A percentile compares a stretch with the other conserved stretches of the same genome.
These are phyloP conservation scores for Primulina eburnea DNA, from an alignment of 257 asterid species.

Conservation along the genomic window DNA sequence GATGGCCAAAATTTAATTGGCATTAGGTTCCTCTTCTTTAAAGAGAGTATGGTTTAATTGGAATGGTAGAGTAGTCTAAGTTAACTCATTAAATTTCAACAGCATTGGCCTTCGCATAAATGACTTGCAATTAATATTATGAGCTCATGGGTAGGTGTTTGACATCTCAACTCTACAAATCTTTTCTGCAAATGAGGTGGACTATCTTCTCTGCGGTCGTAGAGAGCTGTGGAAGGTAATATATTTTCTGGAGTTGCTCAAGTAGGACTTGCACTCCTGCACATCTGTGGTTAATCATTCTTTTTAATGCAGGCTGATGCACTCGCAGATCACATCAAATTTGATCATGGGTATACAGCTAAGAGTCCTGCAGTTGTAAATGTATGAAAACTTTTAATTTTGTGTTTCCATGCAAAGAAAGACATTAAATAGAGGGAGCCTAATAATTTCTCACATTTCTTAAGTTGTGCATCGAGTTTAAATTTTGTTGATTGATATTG, in stretches of 20 bases:
- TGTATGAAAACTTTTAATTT: constrained; percentile 46
- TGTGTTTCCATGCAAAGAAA: constrained; percentile 7
- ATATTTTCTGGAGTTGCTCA: constrained; percentile 19
- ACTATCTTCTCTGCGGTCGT: constrained; percentile 93
- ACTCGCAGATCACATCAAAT: constrained; percentile 87
- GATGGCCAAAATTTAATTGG: no score
- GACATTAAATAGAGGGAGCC: neutral
- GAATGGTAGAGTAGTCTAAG: constrained; percentile 5
- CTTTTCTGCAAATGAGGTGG: constrained; percentile 89
- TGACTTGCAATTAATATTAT: neutral
- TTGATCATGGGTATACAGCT: constrained; percentile 97
- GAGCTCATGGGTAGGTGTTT: constrained; percentile 56
- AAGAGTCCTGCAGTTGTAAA: constrained; percentile 83
- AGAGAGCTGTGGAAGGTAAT: constrained; percentile 95
- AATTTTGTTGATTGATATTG: neutral
- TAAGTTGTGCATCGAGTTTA: neutral
- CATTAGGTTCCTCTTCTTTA: neutral
- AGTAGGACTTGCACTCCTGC: constrained; percentile 14
- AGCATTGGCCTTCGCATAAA: neutral
- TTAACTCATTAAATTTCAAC: constrained; percentile 8
- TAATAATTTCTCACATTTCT: constrained; percentile 8
- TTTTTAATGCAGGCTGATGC: constrained; percentile 68
- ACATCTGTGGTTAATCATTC: constrained; percentile 20
- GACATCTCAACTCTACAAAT: constrained; percentile 84
- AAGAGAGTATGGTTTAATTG: neutral